Base-by-base conservation (phyloP, 1,284 basidiomycete genomes). In the Cutaneotrichosporon arboriforme region DNA sequence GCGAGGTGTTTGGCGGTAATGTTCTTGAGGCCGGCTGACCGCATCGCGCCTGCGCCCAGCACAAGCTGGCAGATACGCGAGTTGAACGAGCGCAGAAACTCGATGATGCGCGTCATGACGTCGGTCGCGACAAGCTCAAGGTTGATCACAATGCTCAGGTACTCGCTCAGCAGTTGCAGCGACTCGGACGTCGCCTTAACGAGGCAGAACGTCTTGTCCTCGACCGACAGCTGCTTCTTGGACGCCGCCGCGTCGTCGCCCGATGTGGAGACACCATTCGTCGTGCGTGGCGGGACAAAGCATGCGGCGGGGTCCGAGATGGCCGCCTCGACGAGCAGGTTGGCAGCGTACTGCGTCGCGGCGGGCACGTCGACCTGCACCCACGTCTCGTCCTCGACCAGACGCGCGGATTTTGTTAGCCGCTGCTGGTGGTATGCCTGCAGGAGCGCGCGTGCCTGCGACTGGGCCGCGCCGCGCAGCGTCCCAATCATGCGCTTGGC, bases 1-100 rank as follows among this genome's bases (percentile, higher is more conserved):
- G 94, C 91, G 21, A 97, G 81, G 77, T 99, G 94, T 72, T 93
- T 97, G 31, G 96, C 94, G 0, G 94, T 97, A 69, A 99, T 99
- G 73, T 97, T 97, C 75, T 92, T 97, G 62, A 99, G 77, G 8
- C 94, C 94, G 2, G 94, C 94, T 13, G 90, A 94, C 38, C 93
- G 82, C 91, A 98, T 97, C 9, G 96, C 94, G 8, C 94, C 94
- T 1, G 96, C 94, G 7, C 94, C 94, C 2, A 99, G 80, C 1
- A 98, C 94, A 39, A 98, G 93, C 71, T 98, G 94, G 75, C 96
- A 99, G 1, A 91, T 97, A 58, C 94, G 80, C 39, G 96, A 98
- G 74, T 99, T 99, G 80, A 97, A 98, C 31, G 90, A 85, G 77
- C 96, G 97, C 59, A 98, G 78, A 67, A 96, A 94, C 73, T 98